Base-by-base conservation (phyloP, 1,284 basidiomycete genomes). In the Coriolopsis trogii region DNA sequence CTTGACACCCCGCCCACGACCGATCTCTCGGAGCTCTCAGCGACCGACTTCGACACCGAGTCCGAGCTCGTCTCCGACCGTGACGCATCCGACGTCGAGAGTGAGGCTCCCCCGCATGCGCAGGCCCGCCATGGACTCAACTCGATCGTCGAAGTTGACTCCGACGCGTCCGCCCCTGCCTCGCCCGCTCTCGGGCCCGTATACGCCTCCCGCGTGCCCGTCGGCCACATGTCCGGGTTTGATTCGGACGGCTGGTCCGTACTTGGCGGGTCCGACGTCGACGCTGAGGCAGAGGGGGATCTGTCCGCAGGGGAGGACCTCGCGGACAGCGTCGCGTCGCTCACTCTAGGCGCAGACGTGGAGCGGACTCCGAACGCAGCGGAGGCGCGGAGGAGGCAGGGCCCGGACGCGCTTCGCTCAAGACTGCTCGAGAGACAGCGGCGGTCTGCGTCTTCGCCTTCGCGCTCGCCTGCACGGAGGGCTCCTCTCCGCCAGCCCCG, bases 1-100 rank as follows among this genome's bases (percentile, higher is more conserved):
- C 67, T 90, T 24, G 82, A 84, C 51, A 91, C 89, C 2, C 90
- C 89, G 12, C 87, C 90, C 6, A 68, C 76, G 10, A 91, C 88
- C 0, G 88, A 91, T 47, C 61, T 69, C 60, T 59, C 57, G 21
- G 67, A 71, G 51, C 61, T 65, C 30, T 70, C 72, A 36, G 65
- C 67, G 6, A 60, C 62, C 39, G 66, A 69, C 23, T 61, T 68
- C 16, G 68, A 66, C 41, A 50, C 81, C 57, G 80, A 85, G 53
- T 76, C 77, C 34, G 79, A 81, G 43, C 76, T 78, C 44, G 75
- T 78, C 29, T 74, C 74, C 31, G 75, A 79, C 48, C 72, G 76
- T 16, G 82, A 83, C 33, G 72, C 76, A 28, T 77, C 74, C 3
- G 82, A 83, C 53, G 68, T 71, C 48, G 73, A 73, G n/a, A 61